Base-by-base conservation (phyloP, 139 green algal genomes). In the Volvox africanus region DNA sequence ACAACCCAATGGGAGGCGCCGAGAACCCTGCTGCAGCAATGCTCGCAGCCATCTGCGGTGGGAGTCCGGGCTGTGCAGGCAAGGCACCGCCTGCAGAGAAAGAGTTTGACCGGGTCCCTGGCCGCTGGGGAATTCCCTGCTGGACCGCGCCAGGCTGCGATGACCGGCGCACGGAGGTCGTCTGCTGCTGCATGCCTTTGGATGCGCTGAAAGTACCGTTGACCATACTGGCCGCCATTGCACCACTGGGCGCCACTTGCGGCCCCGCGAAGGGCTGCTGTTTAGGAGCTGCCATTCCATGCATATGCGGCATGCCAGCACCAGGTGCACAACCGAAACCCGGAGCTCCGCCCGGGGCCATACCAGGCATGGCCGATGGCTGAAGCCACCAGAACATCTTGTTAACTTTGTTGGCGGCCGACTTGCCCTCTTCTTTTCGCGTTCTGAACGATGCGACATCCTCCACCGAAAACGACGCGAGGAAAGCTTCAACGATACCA, bases 301-400 rank as follows among this genome's bases (percentile, higher is more conserved):
- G 24, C 18, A 61, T 35, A 21, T 67, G n/a, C 18, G 69, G n/a
- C 68, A 80, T 87, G 81, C 81, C 81, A 32, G 28, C n/a, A 19
- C 36, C 68, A 50, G 33, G 68, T 1, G 36, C 21, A 24, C 32
- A 13, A 19, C 33, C 82, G 20, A 71, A 81, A 13, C 84, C 84
- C 21, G 26, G 2, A 9, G 84, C 16, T 2, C 37, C 71, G n/a
- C 21, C 44, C 2, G 32, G 24, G 3, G 85, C 65, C 85, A 82
- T 61, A 21, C 71, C 81, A 1, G 89, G 89, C 77, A 89, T 71
- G 17, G 81, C 89, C 0, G 89, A 88, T 5, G 89, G 89, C 89
- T 92, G 89, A 65, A 92, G 82, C 82, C 82, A 92, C 91, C 91
- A 93, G 69, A 93, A 89, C 85, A 93, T 93, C 79, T 93, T 93